Conservation (phyloP, 2,329 filamentous ascomycete species). For the Colletotrichum salicis region DNA sequence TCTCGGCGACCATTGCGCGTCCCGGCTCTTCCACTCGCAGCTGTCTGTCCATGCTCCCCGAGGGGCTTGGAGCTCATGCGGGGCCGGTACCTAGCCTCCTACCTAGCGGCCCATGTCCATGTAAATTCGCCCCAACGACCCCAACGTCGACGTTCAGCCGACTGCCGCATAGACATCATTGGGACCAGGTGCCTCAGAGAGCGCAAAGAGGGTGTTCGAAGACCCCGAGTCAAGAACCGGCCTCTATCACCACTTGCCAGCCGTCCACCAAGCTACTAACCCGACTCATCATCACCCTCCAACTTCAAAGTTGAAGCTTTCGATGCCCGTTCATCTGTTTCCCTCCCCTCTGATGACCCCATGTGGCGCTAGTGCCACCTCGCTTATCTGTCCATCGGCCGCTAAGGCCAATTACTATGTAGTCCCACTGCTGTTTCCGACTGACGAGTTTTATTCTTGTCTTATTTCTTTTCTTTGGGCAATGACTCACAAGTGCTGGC, state of each 20-base stretch:
- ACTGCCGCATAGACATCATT: constrained; percentile 7
- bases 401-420: constrained; percentile 32
- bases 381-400: constrained; percentile 33
- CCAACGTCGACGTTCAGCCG: not conserved
- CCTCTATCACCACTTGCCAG: no score
- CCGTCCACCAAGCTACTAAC: not conserved
- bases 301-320: not conserved
- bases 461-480: constrained; percentile 7
- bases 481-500: not conserved
- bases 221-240: not conserved
- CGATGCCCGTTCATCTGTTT: constrained; percentile 15
- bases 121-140: not conserved
- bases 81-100: constrained; percentile 9
- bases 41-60: constrained; percentile 30
- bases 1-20: constrained; percentile 25
- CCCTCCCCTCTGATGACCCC: not conserved
- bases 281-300: not conserved
- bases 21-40: constrained; percentile 26
- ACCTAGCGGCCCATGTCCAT: constrained; percentile 30
- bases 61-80: constrained; percentile 29
- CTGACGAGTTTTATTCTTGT: constrained; percentile 23
- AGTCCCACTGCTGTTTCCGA: constrained; percentile 1
- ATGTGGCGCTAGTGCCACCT: constrained; percentile 21
- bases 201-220: not conserved
- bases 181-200: not conserved